A percentile compares a stretch with the other conserved stretches of the same genome.
Conservation (phyloP, 2,329 filamentous ascomycete genomes). For the Cladobotryum mycophilum region DNA sequence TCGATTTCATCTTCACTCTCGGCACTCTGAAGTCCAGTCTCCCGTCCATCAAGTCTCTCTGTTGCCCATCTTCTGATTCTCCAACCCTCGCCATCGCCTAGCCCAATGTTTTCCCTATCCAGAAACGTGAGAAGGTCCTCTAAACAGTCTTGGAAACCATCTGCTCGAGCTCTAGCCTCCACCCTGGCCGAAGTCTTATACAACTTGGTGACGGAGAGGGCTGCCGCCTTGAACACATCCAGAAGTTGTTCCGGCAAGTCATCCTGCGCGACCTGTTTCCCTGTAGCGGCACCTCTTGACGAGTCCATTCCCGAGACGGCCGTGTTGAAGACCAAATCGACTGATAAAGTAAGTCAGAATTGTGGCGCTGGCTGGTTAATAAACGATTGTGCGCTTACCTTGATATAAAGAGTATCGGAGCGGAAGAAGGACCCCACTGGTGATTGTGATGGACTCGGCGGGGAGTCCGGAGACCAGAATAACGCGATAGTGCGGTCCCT, state of each 20-base stretch:
- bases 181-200: slow-evolving; percentile 86
- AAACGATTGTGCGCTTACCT: slow-evolving; percentile 8
- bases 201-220: slow-evolving; percentile 88
- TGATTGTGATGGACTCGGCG: too few species aligned
- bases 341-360: too few species aligned
- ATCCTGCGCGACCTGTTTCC: slow-evolving; percentile 26
- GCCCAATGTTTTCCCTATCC: slow-evolving; percentile 72
- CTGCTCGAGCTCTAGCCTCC: slow-evolving; percentile 65
- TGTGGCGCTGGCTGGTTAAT: slow-evolving; percentile 1
- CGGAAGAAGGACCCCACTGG: too few species aligned
- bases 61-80: slow-evolving; percentile 58
- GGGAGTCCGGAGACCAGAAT: too few species aligned
- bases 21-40: slow-evolving; percentile 45
- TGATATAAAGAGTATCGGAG: neutral
- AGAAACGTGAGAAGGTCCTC: slow-evolving; percentile 83
- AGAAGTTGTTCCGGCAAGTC: slow-evolving; percentile 61
- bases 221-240: slow-evolving; percentile 85
- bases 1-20: slow-evolving; percentile 67
- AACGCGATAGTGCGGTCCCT: too few species aligned
- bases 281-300: slow-evolving; percentile 13
- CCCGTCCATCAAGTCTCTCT: slow-evolving; percentile 61
- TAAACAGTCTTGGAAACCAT: slow-evolving; percentile 90
- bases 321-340: neutral
- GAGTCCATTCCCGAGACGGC: slow-evolving; percentile 10
- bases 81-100: slow-evolving; percentile 72